A percentile compares a stretch with the other conserved stretches of the same genome.
These are phyloP conservation scores for Podospora comata DNA, from an alignment of 495 filamentous ascomycete genomes.

Conservation along the genomic window DNA sequence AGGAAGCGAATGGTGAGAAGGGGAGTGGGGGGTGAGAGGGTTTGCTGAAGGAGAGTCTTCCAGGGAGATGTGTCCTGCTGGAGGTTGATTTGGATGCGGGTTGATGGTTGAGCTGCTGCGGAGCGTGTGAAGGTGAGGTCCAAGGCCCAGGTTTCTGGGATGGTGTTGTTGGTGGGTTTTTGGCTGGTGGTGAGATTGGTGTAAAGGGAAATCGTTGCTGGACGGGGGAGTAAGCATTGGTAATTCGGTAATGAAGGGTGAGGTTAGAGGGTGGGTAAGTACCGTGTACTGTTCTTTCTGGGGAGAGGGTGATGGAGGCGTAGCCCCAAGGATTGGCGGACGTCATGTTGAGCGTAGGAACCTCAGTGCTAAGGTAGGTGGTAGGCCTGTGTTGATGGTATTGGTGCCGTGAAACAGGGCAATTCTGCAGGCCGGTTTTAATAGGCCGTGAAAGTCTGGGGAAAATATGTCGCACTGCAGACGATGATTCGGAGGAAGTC, in stretches of 20 bases:
- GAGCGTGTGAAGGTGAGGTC: not conserved
- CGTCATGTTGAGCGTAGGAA: not conserved
- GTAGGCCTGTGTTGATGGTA: not conserved
- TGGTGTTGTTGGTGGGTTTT: not conserved
- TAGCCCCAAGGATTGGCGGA: not conserved
- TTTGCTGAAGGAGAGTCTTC: not conserved
- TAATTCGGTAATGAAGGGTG: not conserved
- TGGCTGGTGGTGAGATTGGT: not conserved
- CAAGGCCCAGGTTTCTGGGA: not conserved
- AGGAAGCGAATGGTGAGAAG: conserved; percentile 10
- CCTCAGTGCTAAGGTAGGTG: not conserved
- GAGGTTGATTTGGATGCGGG: not conserved
- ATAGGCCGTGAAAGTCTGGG: not conserved
- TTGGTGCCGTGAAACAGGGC: not conserved
- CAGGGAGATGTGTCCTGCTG: not conserved
- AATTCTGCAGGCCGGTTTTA: not conserved
- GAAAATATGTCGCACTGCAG: not conserved
- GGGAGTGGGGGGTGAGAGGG: not conserved
- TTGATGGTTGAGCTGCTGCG: not conserved
- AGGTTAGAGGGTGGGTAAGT: not conserved
- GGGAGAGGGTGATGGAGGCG: not conserved
- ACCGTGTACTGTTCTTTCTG: not conserved
- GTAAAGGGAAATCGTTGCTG: not conserved
- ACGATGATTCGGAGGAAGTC: conserved; percentile 4
- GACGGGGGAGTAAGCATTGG: not conserved